Base-by-base conservation (phyloP, 2,329 filamentous ascomycete species). In the Penicillium sp. region DNA sequence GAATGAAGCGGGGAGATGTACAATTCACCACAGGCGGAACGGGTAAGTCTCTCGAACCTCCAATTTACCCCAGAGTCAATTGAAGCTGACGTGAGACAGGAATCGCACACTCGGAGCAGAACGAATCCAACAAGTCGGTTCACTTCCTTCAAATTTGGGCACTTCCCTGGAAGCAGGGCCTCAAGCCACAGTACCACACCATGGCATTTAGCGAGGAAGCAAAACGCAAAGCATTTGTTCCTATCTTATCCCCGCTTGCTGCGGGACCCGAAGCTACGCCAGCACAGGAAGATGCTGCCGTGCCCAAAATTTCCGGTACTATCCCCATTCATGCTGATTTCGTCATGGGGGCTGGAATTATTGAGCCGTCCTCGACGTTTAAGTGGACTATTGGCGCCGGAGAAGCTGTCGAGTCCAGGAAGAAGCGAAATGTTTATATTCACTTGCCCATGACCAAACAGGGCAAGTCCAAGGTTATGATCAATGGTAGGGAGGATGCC, bases 111-210 rank as follows among this genome's bases (percentile, higher is more conserved):
- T 89, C 86, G 8, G 91, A 96, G 76, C 86, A 88, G 76, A 94
- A 93, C 75, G 87, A 94, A 75, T 86, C 91, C 72, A 73, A 78
- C 53, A 77, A 82, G 15, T 84, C 90, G 44, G 89, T 91, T 13
- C 91, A 96, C 71, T 96, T 96, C 70, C 78, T 96, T 35, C 91
- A 96, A 75, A 96, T 96, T 67, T 96, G 91, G 91, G 90, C 88
- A 1, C 79, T 90, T 49, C 91, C 91, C 0, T 93, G 91, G 83
- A 86, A 86, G 73, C 77, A 81, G 23, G 88, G 89, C 0, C 80
- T 96, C 48, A 81, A 82, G 47, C 91, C 91, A 1, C 81, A 83
- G 39, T 96, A 96, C 71, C 89, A 91, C 73, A 94, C 89, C 5
- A 82, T 81, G 59, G 83, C 84, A 61, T 96, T 91, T 66, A 76